Evolutionary conservation across 2,329 filamentous ascomycete genomes (phyloP).

Genomic region (Fusarium euwallaceae): DNA sequence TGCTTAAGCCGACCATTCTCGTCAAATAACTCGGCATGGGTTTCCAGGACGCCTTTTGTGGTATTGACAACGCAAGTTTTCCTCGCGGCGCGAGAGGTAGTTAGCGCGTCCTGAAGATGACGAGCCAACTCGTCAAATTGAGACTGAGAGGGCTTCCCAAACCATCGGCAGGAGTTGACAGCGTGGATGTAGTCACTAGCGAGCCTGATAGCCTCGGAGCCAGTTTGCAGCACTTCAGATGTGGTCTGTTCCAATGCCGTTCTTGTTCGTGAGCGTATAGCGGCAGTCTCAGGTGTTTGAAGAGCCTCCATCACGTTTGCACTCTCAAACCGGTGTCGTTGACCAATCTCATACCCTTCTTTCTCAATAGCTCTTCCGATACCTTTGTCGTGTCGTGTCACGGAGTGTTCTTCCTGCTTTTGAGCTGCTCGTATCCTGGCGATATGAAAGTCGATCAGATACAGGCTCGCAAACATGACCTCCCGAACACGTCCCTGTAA

Average conservation of each 20-base stretch:
- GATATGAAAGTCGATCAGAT: slow-evolving; percentile 60
- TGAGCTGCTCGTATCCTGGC: slow-evolving; percentile 42
- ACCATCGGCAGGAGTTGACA: slow-evolving; percentile 50
- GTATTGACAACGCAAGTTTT: slow-evolving; percentile 49
- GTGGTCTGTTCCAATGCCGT: slow-evolving; percentile 50
- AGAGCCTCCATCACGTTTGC: slow-evolving; percentile 54
- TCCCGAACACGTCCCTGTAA: slow-evolving; percentile 54
- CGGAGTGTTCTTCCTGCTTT: slow-evolving; percentile 32
- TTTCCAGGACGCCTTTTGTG: slow-evolving; percentile 56
- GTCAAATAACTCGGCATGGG: slow-evolving; percentile 58
- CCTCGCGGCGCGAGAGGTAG: slow-evolving; percentile 46
- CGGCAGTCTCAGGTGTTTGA: slow-evolving; percentile 52
- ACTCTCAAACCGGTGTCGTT: slow-evolving; percentile 49
- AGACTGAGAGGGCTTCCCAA: slow-evolving; percentile 36
- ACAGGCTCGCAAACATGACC: slow-evolving; percentile 51
- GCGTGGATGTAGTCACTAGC: slow-evolving; percentile 43
- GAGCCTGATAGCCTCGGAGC: slow-evolving; percentile 43
- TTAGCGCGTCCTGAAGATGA: slow-evolving; percentile 39
- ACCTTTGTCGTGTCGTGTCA: not conserved
- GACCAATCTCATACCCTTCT: slow-evolving; percentile 33
- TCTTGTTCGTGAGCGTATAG: slow-evolving; percentile 50
- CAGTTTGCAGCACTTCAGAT: slow-evolving; percentile 41
- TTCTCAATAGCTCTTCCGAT: slow-evolving; percentile 1
- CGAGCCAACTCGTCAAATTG: slow-evolving; percentile 39
- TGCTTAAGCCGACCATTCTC: slow-evolving; percentile 53